Percentiles rank a stretch among this genome's conserved stretches.
Evolutionary conservation across 2,329 filamentous ascomycete genomes (phyloP).

Genomic region (Hypoxylon sp.): DNA sequence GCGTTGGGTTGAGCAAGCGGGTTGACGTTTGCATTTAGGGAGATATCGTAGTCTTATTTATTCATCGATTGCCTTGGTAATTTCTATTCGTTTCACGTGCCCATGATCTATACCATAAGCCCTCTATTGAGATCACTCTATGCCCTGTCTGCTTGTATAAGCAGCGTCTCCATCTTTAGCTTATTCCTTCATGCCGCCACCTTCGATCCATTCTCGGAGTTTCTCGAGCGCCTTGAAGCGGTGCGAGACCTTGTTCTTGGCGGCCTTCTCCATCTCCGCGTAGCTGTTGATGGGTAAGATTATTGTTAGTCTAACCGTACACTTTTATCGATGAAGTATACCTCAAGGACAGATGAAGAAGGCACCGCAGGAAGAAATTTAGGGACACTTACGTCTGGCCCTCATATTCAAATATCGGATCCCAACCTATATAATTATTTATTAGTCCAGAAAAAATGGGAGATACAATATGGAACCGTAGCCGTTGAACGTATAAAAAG

Average conservation of each 20-base stretch:
- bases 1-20: background rate
- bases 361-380: background rate
- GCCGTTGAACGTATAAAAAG: background rate
- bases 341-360: background rate
- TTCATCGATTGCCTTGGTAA: background rate
- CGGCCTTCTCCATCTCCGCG: conserved; percentile 91
- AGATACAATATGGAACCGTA: background rate
- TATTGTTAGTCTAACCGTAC: conserved; percentile 11
- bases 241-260: conserved; percentile 95
- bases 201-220: conserved; percentile 83
- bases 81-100: background rate
- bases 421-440: conserved; percentile 78
- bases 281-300: conserved; percentile 65
- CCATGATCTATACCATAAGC: background rate
- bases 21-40: background rate
- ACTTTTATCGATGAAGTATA: background rate
- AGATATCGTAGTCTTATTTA: background rate
- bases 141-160: no score
- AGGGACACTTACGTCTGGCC: conserved; percentile 77
- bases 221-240: conserved; percentile 89
- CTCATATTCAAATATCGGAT: conserved; percentile 94
- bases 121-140: background rate
- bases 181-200: conserved; percentile 50
- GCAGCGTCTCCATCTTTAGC: no score
- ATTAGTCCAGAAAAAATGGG: background rate